Conservation (phyloP, 768 basidiomycete genomes). For the Daedaleopsis nitida region DNA sequence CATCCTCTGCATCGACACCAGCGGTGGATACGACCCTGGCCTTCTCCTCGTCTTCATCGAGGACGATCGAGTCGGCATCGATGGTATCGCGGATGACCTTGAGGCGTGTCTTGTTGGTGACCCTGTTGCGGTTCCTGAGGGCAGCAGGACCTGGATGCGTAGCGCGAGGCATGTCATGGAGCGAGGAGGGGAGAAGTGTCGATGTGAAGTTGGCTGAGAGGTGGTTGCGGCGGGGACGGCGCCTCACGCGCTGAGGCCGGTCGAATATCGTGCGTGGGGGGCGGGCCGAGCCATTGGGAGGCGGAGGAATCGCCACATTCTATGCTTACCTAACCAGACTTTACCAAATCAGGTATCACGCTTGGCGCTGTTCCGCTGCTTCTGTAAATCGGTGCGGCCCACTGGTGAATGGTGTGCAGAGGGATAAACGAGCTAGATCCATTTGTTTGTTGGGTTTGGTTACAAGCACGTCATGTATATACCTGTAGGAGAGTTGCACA, state of each 20-base stretch:
- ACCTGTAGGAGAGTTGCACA: too few species aligned
- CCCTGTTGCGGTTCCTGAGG: constrained; percentile 84
- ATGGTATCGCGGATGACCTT: constrained; percentile 80
- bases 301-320: constrained; percentile 8
- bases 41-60: constrained; percentile 88
- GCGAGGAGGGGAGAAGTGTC: constrained; percentile 39
- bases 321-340: constrained; percentile 14
- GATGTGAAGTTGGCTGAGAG: constrained; percentile 24
- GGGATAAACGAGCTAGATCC: background rate
- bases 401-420: background rate
- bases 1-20: constrained; percentile 91
- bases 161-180: constrained; percentile 90
- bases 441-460: too few species aligned
- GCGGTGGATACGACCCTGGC: constrained; percentile 78
- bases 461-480: too few species aligned
- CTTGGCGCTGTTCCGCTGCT: background rate
- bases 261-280: constrained; percentile 20
- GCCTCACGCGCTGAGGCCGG: constrained; percentile 31
- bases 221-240: constrained; percentile 32
- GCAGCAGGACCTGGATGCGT: constrained; percentile 75
- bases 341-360: background rate
- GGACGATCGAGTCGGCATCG: constrained; percentile 77
- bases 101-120: constrained; percentile 91
- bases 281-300: constrained; percentile 20
- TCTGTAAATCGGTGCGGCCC: background rate